Evolutionary conservation across 345 rosid genomes (phyloP).

Genomic region (Acer campestre): DNA sequence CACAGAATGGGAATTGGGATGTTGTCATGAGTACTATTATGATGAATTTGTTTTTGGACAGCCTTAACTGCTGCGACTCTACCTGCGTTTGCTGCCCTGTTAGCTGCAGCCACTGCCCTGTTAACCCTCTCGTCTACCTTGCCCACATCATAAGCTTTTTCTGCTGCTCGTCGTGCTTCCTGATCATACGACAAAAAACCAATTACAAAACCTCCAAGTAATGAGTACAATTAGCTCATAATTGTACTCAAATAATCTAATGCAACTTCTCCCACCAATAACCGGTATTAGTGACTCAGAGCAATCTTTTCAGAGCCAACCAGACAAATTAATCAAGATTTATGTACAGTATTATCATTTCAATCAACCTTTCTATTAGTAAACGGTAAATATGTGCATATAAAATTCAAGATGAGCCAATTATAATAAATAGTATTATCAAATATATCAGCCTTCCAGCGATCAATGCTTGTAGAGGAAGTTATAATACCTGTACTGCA

Average conservation of each 20-base stretch:
- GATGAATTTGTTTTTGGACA: slow-evolving; percentile 74
- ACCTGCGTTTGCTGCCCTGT: slow-evolving; percentile 89
- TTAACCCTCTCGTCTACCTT: slow-evolving; percentile 95
- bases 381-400: not conserved
- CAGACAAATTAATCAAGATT: not conserved
- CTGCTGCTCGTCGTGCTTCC: slow-evolving; percentile 88
- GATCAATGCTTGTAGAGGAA: no score
- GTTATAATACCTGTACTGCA: slow-evolving; percentile 69
- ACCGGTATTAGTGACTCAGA: not conserved
- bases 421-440: not conserved
- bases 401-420: not conserved
- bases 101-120: slow-evolving; percentile 83
- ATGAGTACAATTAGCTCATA: not conserved
- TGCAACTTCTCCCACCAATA: not conserved
- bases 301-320: not conserved
- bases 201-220: not conserved
- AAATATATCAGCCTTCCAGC: no score
- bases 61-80: slow-evolving; percentile 88
- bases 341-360: not conserved
- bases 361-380: not conserved
- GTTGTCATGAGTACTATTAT: slow-evolving; percentile 40
- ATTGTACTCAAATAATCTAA: not conserved
- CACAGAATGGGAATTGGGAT: slow-evolving; percentile 56
- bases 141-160: slow-evolving; percentile 80
- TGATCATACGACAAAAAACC: slow-evolving; percentile 29